These are phyloP conservation scores for Combretum micranthum DNA, from an alignment of 345 rosid species.

Conservation along the genomic window DNA sequence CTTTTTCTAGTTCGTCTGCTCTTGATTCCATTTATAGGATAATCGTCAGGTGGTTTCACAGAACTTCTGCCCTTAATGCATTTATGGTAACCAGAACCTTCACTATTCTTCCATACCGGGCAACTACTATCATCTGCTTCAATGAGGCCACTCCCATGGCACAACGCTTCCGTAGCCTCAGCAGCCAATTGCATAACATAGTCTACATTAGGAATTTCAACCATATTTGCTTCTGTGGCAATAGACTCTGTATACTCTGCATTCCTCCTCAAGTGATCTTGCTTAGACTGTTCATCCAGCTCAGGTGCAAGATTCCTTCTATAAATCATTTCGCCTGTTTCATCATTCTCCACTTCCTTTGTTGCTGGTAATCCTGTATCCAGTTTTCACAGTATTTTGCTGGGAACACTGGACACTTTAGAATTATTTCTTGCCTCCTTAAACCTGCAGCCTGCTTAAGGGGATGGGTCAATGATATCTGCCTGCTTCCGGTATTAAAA, in stretches of 20 bases:
- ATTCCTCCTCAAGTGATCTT: conserved; percentile 17
- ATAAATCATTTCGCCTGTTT: conserved; percentile 20
- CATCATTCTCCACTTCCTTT: conserved; percentile 23
- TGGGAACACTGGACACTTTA: conserved; percentile 21
- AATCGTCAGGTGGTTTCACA: conserved; percentile 9
- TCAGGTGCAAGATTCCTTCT: conserved; percentile 40
- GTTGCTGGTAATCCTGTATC: conserved; percentile 34
- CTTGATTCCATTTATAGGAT: conserved; percentile 18
- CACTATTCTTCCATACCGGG: not conserved
- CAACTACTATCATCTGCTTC: not conserved
- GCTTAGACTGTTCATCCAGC: conserved; percentile 25
- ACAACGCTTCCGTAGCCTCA: conserved; percentile 80
- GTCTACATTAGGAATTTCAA: conserved; percentile 44
- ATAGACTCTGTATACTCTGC: conserved; percentile 23
- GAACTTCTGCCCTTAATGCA: conserved; percentile 8
- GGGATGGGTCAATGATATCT: conserved; percentile 22
- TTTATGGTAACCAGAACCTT: conserved; percentile 8
- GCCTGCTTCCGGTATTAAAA: conserved; percentile 26
- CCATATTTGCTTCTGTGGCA: conserved; percentile 18
- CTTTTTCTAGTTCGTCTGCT: conserved; percentile 31
- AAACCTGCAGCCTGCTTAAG: conserved; percentile 21
- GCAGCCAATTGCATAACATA: conserved; percentile 87
- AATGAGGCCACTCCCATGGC: conserved; percentile 30
- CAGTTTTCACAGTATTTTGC: conserved; percentile 18
- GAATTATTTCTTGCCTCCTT: conserved; percentile 13